Conservation (phyloP, 371 early-diverging fungal species). For the Choanephora cucurbitarum region DNA sequence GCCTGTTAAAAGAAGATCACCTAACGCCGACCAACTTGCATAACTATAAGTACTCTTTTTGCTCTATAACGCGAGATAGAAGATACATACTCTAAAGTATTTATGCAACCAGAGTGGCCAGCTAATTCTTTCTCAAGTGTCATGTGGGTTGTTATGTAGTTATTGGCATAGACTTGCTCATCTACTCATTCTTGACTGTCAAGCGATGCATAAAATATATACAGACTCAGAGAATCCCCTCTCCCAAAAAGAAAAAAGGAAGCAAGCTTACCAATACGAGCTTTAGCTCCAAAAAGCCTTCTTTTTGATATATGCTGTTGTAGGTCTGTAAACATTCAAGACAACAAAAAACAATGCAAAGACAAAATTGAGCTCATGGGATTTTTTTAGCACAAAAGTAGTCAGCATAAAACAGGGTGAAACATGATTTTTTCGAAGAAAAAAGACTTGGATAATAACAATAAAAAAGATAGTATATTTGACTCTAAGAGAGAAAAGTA, state of each 20-base stretch:
- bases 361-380: neutral
- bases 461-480: too few species aligned
- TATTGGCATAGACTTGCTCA: slow-evolving; percentile 33
- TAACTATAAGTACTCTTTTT: neutral
- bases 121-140: slow-evolving; percentile 43
- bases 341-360: neutral
- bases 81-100: slow-evolving; percentile 60
- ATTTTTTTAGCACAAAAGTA: too few species aligned
- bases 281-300: too few species aligned
- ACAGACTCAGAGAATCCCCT: neutral
- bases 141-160: slow-evolving; percentile 27
- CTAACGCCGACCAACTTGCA: slow-evolving; percentile 59
- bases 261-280: too few species aligned
- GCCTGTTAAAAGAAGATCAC: slow-evolving; percentile 62
- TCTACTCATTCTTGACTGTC: slow-evolving; percentile 15
- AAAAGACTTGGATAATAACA: too few species aligned
- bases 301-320: neutral
- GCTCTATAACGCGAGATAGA: too few species aligned
- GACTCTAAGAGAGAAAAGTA: too few species aligned
- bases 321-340: neutral
- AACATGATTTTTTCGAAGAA: too few species aligned
- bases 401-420: too few species aligned
- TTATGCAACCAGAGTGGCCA: slow-evolving; percentile 80
- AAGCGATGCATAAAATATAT: neutral
- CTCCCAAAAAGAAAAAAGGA: neutral